A percentile compares a stretch with the other conserved stretches of the same genome.
Conservation (phyloP, 2,329 filamentous ascomycete genomes). For the Talaromyces marneffei region DNA sequence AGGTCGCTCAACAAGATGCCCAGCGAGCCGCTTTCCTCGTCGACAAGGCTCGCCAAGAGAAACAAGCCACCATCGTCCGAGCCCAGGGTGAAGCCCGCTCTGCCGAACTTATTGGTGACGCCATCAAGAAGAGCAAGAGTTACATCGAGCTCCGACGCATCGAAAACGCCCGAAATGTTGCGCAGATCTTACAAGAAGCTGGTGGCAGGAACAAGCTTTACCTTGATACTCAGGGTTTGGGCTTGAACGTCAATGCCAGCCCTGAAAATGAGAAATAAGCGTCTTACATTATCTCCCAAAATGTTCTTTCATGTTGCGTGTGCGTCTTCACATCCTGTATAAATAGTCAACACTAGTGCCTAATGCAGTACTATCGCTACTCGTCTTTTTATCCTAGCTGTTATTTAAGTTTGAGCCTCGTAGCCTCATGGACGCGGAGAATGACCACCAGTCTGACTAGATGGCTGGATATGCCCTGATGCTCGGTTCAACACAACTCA, state of each 20-base stretch:
- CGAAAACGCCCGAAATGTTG: slow-evolving; percentile 88
- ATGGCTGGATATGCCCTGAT: too few relatives aligned
- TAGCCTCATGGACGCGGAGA: too few relatives aligned
- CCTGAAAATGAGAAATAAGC: slow-evolving; percentile 14
- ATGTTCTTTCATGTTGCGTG: not conserved
- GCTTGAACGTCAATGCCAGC: slow-evolving; percentile 67
- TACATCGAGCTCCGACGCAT: slow-evolving; percentile 98
- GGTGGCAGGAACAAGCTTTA: slow-evolving; percentile 86
- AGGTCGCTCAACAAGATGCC: slow-evolving; percentile 79
- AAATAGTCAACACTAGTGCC: slow-evolving; percentile 13
- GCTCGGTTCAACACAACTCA: not conserved
- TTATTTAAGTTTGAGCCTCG: not conserved
- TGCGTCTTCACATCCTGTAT: slow-evolving; percentile 13
- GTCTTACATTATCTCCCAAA: slow-evolving; percentile 2
- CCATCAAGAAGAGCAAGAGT: slow-evolving; percentile 98
- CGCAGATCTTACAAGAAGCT: slow-evolving; percentile 76
- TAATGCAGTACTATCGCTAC: slow-evolving; percentile 14
- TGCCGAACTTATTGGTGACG: slow-evolving; percentile 94
- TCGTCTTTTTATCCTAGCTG: slow-evolving; percentile 1
- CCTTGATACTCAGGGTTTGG: slow-evolving; percentile 83
- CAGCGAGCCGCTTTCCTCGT: slow-evolving; percentile 96
- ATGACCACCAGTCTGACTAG: too few relatives aligned
- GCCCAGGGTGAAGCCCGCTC: slow-evolving; percentile 98
- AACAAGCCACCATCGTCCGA: slow-evolving; percentile 97
- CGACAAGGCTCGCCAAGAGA: slow-evolving; percentile 98